Conservation (phyloP, 108 stramenopile genomes). For the Cylindrotheca fusiformis region DNA sequence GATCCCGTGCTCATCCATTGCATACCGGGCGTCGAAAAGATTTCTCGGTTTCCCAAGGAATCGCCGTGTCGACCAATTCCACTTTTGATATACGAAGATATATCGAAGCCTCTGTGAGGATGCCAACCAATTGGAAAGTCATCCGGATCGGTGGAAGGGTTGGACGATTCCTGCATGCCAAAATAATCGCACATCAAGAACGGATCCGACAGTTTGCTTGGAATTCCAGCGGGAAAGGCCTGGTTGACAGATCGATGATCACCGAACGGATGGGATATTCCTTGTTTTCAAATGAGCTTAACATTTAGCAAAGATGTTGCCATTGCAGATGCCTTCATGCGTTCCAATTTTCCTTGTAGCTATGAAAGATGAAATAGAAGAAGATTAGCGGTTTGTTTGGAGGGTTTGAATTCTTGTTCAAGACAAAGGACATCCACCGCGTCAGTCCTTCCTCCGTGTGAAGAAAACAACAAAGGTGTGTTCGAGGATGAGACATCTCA, state of each 20-base stretch:
- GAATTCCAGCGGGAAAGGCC: constrained; percentile 46
- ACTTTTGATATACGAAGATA: constrained; percentile 35
- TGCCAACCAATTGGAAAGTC: constrained; percentile 60
- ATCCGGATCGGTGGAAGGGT: constrained; percentile 26
- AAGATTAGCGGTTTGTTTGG: too few relatives aligned
- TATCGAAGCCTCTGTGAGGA: constrained; percentile 61
- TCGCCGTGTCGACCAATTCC: constrained; percentile 55
- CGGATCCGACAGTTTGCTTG: constrained; percentile 39
- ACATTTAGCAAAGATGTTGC: background rate
- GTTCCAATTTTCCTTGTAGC: background rate
- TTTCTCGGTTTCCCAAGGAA: constrained; percentile 51
- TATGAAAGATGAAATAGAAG: too few relatives aligned
- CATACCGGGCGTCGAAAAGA: constrained; percentile 52
- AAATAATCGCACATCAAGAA: constrained; percentile 75
- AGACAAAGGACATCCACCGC: too few relatives aligned
- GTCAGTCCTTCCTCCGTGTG: too few relatives aligned
- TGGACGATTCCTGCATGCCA: constrained; percentile 18
- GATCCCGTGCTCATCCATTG: constrained; percentile 61
- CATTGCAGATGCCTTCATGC: background rate
- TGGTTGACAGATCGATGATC: constrained; percentile 55
- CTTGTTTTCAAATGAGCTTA: constrained; percentile 1
- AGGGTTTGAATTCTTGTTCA: too few relatives aligned
- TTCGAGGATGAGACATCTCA: too few relatives aligned
- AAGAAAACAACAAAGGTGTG: too few relatives aligned
- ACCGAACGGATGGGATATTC: constrained; percentile 52